A percentile compares a stretch with the other conserved stretches of the same genome.
These are phyloP conservation scores for Thelonectria olida DNA, from an alignment of 2,329 filamentous ascomycete species.

Conservation along the genomic window DNA sequence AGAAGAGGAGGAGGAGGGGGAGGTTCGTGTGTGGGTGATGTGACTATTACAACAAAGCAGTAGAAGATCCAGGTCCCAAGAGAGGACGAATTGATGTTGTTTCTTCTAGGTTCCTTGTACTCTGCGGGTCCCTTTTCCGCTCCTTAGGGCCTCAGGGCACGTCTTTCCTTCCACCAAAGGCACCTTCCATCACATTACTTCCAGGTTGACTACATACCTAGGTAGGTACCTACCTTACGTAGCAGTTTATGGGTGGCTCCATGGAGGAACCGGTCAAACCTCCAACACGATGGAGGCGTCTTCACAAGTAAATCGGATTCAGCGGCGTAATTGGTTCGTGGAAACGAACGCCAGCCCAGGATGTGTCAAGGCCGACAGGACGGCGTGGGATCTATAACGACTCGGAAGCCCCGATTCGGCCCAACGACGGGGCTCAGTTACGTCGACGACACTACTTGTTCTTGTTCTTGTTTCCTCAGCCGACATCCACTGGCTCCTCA, in stretches of 20 bases:
- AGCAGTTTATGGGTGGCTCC: neutral
- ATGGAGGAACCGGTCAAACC: neutral
- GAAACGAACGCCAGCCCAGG: neutral
- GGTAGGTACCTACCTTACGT: too few relatives aligned
- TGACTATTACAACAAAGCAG: too few relatives aligned
- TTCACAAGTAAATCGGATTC: neutral
- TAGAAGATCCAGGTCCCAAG: too few relatives aligned
- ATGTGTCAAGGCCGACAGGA: neutral
- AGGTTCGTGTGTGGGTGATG: conserved; percentile 18
- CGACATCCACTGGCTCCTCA: neutral
- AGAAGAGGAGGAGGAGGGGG: neutral
- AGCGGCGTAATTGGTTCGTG: neutral
- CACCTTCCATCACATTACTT: too few relatives aligned
- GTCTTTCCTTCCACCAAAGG: too few relatives aligned
- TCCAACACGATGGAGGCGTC: neutral
- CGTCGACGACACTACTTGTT: too few relatives aligned
- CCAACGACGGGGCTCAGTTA: neutral
- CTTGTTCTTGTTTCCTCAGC: too few relatives aligned
- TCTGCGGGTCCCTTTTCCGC: too few relatives aligned
- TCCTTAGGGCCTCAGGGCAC: too few relatives aligned
- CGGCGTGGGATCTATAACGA: neutral
- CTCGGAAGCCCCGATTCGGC: neutral
- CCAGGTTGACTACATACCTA: too few relatives aligned
- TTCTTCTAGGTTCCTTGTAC: too few relatives aligned
- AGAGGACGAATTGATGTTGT: too few relatives aligned